Conservation (phyloP, 31 red algal genomes). For the Bonnemaisonia californica region DNA sequence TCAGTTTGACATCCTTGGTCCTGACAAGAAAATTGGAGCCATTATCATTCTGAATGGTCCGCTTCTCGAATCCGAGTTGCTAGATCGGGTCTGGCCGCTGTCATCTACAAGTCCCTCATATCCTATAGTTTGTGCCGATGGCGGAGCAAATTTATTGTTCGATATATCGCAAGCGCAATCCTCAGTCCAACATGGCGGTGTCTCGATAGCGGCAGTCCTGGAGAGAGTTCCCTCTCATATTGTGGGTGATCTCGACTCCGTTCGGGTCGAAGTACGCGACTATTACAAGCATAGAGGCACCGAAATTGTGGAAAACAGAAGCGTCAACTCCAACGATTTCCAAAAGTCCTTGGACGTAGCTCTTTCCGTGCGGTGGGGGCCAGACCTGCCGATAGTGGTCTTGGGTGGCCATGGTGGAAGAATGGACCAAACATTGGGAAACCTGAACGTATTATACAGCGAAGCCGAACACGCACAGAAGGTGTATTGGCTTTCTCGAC, state of each 20-base stretch:
- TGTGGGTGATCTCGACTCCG: constrained; percentile 90
- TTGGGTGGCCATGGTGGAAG: constrained; percentile 82
- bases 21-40: constrained; percentile 34
- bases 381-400: constrained; percentile 37
- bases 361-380: not conserved
- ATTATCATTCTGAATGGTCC: constrained; percentile 66
- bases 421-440: constrained; percentile 84
- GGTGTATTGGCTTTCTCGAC: constrained; percentile 53
- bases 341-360: constrained; percentile 60
- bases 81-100: constrained; percentile 46
- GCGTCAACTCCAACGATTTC: constrained; percentile 73
- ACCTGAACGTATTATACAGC: constrained; percentile 68
- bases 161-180: not conserved
- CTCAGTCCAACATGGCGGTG: not conserved
- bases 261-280: constrained; percentile 34
- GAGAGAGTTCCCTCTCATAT: constrained; percentile 45
- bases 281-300: constrained; percentile 53
- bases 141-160: constrained; percentile 59
- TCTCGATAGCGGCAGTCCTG: not conserved
- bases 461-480: constrained; percentile 28
- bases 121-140: constrained; percentile 67
- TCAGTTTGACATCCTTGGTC: constrained; percentile 45
- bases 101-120: not conserved
- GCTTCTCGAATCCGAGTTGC: constrained; percentile 21
- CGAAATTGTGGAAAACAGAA: constrained; percentile 27